Base-by-base conservation (phyloP, 768 basidiomycete genomes). In the Saitozyma podzolica region DNA sequence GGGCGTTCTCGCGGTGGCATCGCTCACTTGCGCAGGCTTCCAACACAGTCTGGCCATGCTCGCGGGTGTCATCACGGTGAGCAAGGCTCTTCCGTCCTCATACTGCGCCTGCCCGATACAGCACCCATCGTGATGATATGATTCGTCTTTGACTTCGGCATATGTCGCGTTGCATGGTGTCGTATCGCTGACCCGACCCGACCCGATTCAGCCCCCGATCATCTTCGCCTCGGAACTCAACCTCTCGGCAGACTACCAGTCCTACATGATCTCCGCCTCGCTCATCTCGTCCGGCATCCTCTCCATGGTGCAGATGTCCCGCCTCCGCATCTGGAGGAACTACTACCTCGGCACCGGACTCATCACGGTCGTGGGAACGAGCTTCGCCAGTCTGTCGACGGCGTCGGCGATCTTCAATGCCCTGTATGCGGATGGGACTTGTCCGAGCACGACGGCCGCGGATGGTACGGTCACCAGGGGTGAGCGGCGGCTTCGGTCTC, bases 241-340 rank as follows among this genome's bases (percentile, higher is more conserved):
- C 61, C 80, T 91, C 17, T 86, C 88, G 54, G 70, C 83, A 2
- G 78, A 78, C 37, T 86, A 83, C 1, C 87, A 87, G 10, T 81
- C 88, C 0, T 92, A 91, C 72, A 85, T 91, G 87, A 85, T 92
- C 66, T 90, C 89, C 8, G 86, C 90, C 0, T 88, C 87, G 1
- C 82, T 92, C 55, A 91, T 91, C 69, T 85, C 87, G n/a, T 89
- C 72, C 11, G 78, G 78, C 19, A 59, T 79, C 48, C 66, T 76
- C 14, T 70, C 67, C 8, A 61, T 88, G 20, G 84, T 92, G 17
- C 51, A 52, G 39, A 52, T 52, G 51, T 52, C 51, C 10, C 51
- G 51, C 17, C 1, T 52, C 51, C 10, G 39, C 11, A 2, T 52
- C 51, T 29, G 16, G 4, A 77, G 81, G 13, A 82, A 85, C 1